These are phyloP conservation scores for Fusarium kyushuense DNA, from an alignment of 2,329 filamentous ascomycete genomes.

Conservation along the genomic window DNA sequence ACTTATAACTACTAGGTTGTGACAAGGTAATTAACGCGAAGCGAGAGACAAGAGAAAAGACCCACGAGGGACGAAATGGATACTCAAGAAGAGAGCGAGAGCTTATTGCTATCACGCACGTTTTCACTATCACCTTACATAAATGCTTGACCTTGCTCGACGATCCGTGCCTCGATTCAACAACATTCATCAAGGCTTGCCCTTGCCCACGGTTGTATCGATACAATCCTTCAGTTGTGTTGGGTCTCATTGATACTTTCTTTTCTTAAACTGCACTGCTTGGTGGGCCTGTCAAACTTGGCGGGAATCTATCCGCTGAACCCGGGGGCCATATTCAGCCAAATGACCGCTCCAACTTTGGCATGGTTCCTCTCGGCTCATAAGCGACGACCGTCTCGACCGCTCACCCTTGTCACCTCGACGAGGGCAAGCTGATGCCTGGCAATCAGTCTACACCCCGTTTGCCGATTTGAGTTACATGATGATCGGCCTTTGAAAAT, in stretches of 20 bases:
- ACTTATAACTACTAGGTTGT: constrained; percentile 1
- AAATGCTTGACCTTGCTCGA: neutral
- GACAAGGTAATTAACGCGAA: constrained; percentile 12
- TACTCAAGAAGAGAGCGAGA: neutral
- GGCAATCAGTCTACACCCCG: constrained; percentile 1
- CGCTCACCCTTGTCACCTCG: constrained; percentile 25
- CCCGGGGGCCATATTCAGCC: constrained; percentile 27
- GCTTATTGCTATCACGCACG: neutral
- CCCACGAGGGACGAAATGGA: neutral
- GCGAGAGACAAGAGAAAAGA: constrained; percentile 12
- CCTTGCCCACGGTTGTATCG: constrained; percentile 3
- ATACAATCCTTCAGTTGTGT: neutral
- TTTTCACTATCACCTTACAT: neutral
- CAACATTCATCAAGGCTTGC: constrained; percentile 1
- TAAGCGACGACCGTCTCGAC: constrained; percentile 34
- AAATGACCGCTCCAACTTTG: constrained; percentile 34
- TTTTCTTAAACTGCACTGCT: constrained; percentile 1
- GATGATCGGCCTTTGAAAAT: constrained; percentile 40
- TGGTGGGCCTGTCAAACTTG: constrained; percentile 35
- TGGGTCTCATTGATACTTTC: neutral
- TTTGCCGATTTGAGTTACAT: constrained; percentile 34
- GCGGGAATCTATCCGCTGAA: constrained; percentile 44
- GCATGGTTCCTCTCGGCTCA: constrained; percentile 35
- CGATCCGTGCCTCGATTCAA: neutral
- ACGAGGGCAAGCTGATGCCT: constrained; percentile 35